These are phyloP conservation scores for Paralagenidium karlingii DNA, from an alignment of 352 stramenopile genomes.

Conservation along the genomic window DNA sequence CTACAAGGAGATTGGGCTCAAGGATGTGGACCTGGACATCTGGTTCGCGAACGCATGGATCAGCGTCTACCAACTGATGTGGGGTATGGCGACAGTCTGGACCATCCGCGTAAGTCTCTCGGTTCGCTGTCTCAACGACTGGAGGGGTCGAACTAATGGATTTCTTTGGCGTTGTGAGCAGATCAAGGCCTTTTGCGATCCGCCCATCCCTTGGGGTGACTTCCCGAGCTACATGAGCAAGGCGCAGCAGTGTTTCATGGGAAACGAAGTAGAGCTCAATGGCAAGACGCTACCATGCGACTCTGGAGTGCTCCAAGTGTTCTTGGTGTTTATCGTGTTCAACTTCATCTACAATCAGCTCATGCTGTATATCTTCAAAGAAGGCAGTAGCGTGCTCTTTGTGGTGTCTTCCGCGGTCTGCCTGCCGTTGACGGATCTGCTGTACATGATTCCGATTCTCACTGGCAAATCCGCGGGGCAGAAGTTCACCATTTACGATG, in stretches of 20 bases:
- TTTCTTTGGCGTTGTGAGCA: conserved; percentile 1
- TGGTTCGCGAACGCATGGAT: conserved; percentile 84
- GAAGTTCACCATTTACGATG: conserved; percentile 79
- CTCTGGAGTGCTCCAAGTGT: conserved; percentile 52
- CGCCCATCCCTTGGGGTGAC: conserved; percentile 56
- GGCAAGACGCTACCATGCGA: conserved; percentile 43
- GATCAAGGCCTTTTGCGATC: conserved; percentile 69
- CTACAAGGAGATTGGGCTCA: conserved; percentile 84
- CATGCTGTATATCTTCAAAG: conserved; percentile 85
- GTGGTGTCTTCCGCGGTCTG: conserved; percentile 77
- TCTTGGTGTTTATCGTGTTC: conserved; percentile 79
- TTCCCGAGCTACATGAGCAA: conserved; percentile 53
- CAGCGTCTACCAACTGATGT: conserved; percentile 71
- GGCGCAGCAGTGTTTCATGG: conserved; percentile 64
- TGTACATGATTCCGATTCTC: conserved; percentile 75
- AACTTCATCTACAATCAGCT: conserved; percentile 83
- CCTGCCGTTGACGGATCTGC: conserved; percentile 65
- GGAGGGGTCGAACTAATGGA: too few species aligned
- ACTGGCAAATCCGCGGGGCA: conserved; percentile 53
- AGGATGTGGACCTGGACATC: conserved; percentile 79
- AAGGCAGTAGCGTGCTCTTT: conserved; percentile 80
- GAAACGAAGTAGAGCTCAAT: conserved; percentile 51
- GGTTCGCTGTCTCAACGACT: background rate
- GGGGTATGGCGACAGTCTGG: conserved; percentile 59
- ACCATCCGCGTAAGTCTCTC: conserved; percentile 29